Conservation (phyloP, 148 eudicot genomes). For the Amaranthus palmeri region DNA sequence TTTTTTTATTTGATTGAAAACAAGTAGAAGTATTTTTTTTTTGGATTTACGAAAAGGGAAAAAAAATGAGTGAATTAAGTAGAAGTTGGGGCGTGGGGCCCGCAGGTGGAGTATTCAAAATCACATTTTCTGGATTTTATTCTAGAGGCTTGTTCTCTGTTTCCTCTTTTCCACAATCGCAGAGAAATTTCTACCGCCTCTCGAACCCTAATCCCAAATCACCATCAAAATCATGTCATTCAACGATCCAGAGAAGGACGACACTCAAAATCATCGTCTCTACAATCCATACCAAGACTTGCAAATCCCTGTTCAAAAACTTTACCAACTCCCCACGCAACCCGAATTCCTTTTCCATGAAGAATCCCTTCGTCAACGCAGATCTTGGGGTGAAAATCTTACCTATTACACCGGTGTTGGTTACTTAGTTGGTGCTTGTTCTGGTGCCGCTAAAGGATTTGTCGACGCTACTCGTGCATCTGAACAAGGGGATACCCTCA, state of each 20-base stretch:
- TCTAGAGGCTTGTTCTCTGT: no score
- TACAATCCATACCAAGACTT: constrained; percentile 82
- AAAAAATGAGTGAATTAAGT: no score
- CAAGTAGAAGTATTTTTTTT: no score
- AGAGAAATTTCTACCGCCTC: no score
- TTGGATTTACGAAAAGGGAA: no score
- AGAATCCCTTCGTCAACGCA: constrained; percentile 65
- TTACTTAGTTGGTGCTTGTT: constrained; percentile 54
- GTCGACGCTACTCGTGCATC: constrained; percentile 40
- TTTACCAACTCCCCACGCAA: constrained; percentile 72
- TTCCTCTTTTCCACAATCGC: no score
- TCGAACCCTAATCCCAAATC: constrained; percentile 6
- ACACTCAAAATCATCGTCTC: constrained; percentile 34
- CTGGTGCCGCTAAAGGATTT: constrained; percentile 62
- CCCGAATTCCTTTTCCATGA: constrained; percentile 84
- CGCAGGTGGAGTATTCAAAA: no score
- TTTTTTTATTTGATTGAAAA: no score
- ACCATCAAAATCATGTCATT: constrained; percentile 12
- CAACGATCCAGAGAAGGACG: constrained; percentile 1
- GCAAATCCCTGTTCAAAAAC: constrained; percentile 46
- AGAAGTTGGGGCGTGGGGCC: no score
- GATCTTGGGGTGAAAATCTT: constrained; percentile 82
- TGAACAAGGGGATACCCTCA: constrained; percentile 57
- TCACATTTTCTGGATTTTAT: no score
- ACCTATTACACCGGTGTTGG: constrained; percentile 85